Evolutionary conservation across 805 yeast species (phyloP), one percentile per base, ranked within the genome.

Genomic region (Nakazawaea molendinolei): DNA sequence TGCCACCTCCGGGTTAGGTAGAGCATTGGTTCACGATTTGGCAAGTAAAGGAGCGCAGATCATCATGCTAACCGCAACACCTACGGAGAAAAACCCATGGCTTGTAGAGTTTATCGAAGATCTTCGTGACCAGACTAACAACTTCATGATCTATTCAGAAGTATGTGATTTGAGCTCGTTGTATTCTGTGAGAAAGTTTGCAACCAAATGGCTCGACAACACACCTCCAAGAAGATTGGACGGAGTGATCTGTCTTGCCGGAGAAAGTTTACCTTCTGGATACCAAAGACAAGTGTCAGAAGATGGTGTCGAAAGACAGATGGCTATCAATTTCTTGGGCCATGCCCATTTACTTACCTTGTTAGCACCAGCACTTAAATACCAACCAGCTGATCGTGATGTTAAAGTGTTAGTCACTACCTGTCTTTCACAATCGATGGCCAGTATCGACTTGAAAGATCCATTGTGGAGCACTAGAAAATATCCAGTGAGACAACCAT

Each of bases 331-430:
- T 58, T 92, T 82, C 52, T 69, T 79, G 24, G 83, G 82, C 6
- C 89, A 86, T 49, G 85, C 62, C 57, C 97, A 89, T 56, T 63
- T 92, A 18, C 64, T 92, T 38, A 82, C 85, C 3, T 61, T 92
- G 20, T 54, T 92, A 36, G 73, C 78, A n/a, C 97, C 97, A 0
- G 73, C 92, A 8, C 64, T 92, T 36, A 76, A 83, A 44, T 79
- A 78, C 2, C 99, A 92, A 60, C 94, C 97, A 3, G 86, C 95
- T 0, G 97, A 89, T 57, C 70, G 99, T 45, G 97, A 89, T 51
- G 95, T 92, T 3, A 65, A 97, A 30, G 74, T 92, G 5, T 54
- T 92, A 3, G 46, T 86, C n/a, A 72, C 89, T 0, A 71, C 86
- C 1, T 92, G 98, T 58, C 60, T 83, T 43, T 63, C 86, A 8